Evolutionary conservation across 768 basidiomycete genomes (phyloP).

Genomic region (Lentinula aciculospora): DNA sequence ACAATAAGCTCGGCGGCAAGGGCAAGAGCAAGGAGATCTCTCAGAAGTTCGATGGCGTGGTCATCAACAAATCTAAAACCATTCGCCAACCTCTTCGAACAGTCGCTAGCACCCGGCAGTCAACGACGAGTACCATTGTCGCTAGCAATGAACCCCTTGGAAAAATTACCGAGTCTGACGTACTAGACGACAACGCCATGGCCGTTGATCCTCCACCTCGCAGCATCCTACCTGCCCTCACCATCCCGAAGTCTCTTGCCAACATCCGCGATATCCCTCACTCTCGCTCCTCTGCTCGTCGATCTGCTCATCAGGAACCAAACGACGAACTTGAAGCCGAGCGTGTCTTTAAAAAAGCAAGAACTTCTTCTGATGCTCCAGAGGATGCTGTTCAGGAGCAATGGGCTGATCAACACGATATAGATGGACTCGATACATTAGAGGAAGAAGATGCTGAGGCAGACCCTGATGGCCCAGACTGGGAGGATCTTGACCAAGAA

Average conservation of each 20-base stretch:
- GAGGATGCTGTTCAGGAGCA: constrained; percentile 14
- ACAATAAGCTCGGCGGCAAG: constrained; percentile 31
- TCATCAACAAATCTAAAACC: constrained; percentile 31
- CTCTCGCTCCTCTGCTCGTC: neutral
- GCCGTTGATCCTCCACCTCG: constrained; percentile 6
- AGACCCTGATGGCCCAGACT: constrained; percentile 46
- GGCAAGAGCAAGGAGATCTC: constrained; percentile 40
- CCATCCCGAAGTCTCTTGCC: constrained; percentile 10
- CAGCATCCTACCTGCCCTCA: constrained; percentile 1
- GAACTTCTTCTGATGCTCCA: constrained; percentile 51
- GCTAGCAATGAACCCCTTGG: constrained; percentile 19
- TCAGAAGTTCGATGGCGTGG: constrained; percentile 43
- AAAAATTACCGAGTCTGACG: constrained; percentile 17
- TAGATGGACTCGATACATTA: constrained; percentile 28
- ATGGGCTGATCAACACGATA: constrained; percentile 30
- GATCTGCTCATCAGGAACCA: constrained; percentile 17
- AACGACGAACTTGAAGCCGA: constrained; percentile 43
- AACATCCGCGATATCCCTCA: constrained; percentile 23
- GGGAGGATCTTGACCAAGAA: constrained; percentile 85
- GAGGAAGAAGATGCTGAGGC: constrained; percentile 30
- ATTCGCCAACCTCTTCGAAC: constrained; percentile 33
- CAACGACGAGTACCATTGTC: constrained; percentile 14
- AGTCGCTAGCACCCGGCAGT: constrained; percentile 23
- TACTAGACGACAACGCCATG: constrained; percentile 25
- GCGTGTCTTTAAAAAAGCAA: constrained; percentile 57